Conservation (phyloP, 257 asterid genomes). For the Echium plantagineum region DNA sequence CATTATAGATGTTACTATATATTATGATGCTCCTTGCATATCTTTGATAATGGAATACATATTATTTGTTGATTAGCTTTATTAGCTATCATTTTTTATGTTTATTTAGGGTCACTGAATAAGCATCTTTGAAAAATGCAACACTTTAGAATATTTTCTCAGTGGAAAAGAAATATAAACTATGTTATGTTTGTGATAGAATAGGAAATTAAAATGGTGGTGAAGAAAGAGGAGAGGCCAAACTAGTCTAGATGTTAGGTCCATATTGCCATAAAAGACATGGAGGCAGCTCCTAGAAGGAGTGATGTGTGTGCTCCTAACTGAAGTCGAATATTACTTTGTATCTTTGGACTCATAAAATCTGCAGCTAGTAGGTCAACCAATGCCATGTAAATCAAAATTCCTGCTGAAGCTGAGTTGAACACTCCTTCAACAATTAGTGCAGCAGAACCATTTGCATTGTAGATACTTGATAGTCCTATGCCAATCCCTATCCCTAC, state of each 20-base stretch:
- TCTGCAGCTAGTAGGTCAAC: constrained; percentile 16
- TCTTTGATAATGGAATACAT: neutral
- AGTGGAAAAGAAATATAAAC: too few relatives aligned
- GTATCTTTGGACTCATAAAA: constrained; percentile 13
- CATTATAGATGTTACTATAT: neutral
- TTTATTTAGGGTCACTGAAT: neutral
- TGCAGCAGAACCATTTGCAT: constrained; percentile 9
- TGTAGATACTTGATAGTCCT: constrained; percentile 11
- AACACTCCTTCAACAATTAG: constrained; percentile 14
- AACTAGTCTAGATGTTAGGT: neutral
- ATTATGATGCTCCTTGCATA: neutral
- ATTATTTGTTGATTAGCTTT: neutral
- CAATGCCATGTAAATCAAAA: constrained; percentile 16
- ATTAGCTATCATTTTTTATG: neutral
- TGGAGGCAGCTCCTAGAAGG: neutral
- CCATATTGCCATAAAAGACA: neutral
- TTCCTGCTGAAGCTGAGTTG: constrained; percentile 16
- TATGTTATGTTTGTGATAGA: too few relatives aligned
- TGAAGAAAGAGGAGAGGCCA: too few relatives aligned
- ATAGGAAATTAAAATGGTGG: too few relatives aligned
- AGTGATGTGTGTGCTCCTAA: neutral
- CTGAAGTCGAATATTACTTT: neutral
- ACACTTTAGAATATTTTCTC: neutral
- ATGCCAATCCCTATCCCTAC: constrained; percentile 14
- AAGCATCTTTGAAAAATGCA: neutral